Evolutionary conservation across 169 alveolate genomes (phyloP), one percentile per base, ranked within the genome.

Genomic region (Plasmodium gaboni): DNA sequence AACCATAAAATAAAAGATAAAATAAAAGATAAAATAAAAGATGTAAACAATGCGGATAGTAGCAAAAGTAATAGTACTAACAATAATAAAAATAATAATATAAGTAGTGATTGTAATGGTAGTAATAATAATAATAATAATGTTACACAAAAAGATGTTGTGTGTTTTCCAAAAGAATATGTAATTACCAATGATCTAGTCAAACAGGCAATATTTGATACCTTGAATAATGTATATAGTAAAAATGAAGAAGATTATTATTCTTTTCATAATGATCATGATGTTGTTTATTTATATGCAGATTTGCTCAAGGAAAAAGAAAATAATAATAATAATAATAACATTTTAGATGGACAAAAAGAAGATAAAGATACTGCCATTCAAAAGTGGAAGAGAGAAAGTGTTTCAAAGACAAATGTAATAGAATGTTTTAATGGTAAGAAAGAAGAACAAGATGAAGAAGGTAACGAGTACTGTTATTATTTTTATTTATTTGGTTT

Each of bases 401-500:
- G 17, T 8, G 72, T n/a, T n/a, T 46, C 50, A 46, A 74, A 32
- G 38, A 17, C 61, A n/a, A 70, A 72, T 9, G 50, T 44, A 73
- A 73, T 28, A 17, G 89, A 42, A 42, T n/a, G 38, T 15, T 61
- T 22, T 57, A 73, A 15, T 15, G 42, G 55, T 50, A 87, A 19
- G 74, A 67, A 22, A 50, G 13, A 89, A 89, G 15, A 57, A 17
- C 48, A 88, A 50, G 46, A 55, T 64, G 42, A 73, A 63, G 26
- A 83, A 53, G 26, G 12, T 24, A 60, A 64, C 4, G 60, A 19
- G 42, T 19, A 70, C 12, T 26, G 42, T 7, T 73, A 85, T 73
- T 60, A 64, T 69, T 69, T 85, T 64, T 78, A 78, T 17, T 61
- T 93, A 24, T 68, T 93, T 32, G 96, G 96, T 13, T 86, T 94